A percentile compares a stretch with the other conserved stretches of the same genome.
phyloP scores from a whole-genome alignment of 192 early-diverging fungal genomes.

The Entomortierella lignicola region DNA sequence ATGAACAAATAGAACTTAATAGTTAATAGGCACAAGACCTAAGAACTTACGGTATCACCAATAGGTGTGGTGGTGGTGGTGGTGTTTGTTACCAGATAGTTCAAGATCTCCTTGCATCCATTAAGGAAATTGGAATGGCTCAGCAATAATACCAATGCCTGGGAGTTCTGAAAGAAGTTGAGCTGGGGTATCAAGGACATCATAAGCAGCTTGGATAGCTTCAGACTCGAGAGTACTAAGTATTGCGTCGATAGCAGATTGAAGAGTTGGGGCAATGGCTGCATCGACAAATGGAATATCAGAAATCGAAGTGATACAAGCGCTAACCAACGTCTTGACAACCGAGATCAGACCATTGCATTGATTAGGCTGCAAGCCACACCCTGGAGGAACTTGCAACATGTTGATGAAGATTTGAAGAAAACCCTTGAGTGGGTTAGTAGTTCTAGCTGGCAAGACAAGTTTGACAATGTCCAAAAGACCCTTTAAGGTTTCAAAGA shows the following conservation, averaged over 20 bases:
- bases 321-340: background rate
- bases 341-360: constrained; percentile 8
- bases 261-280: background rate
- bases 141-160: background rate
- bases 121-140: background rate
- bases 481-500: background rate
- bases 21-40: no score
- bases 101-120: constrained; percentile 2
- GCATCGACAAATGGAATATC: background rate
- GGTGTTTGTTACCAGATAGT: constrained; percentile 1
- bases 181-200: background rate
- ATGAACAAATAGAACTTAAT: background rate
- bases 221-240: background rate
- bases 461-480: background rate
- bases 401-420: background rate
- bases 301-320: background rate
- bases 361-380: background rate
- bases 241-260: background rate
- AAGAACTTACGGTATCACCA: background rate
- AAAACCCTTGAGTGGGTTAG: background rate
- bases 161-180: background rate
- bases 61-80: background rate
- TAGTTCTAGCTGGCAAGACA: background rate
- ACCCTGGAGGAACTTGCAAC: background rate
- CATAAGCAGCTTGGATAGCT: constrained; percentile 1